Conservation (phyloP, 116 monocot genomes). For the Papilionanthe hybrid region DNA sequence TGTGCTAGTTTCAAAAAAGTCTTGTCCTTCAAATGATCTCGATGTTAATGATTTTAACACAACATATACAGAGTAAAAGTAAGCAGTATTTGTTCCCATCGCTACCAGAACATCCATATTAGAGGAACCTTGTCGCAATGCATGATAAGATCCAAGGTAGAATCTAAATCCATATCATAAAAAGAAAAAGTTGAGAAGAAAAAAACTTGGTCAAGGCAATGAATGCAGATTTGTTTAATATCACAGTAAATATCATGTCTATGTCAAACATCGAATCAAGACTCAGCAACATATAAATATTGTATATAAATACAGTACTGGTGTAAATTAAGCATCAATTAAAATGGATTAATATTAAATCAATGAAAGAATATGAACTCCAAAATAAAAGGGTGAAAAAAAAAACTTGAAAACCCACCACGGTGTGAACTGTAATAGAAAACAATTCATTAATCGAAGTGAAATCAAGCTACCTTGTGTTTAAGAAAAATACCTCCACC, state of each 20-base stretch:
- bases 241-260: neutral
- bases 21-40: conserved; percentile 75
- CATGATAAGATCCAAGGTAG: conserved; percentile 83
- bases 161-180: conserved; percentile 42
- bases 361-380: neutral
- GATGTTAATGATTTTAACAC: conserved; percentile 53
- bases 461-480: neutral
- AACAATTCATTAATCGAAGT: neutral
- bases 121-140: conserved; percentile 59
- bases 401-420: neutral
- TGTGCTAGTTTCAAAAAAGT: conserved; percentile 87
- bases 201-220: neutral
- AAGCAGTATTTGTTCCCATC: conserved; percentile 89
- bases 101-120: conserved; percentile 95
- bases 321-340: neutral
- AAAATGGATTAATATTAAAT: neutral
- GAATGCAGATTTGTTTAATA: neutral
- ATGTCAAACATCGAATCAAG: neutral
- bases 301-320: neutral
- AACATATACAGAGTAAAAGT: conserved; percentile 81
- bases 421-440: neutral
- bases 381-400: neutral
- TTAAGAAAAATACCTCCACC: conserved; percentile 67
- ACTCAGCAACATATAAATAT: neutral
- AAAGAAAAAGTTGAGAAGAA: neutral